These are phyloP conservation scores for Achaetomium macrosporum DNA, from an alignment of 2,329 filamentous ascomycete genomes.

Conservation along the genomic window DNA sequence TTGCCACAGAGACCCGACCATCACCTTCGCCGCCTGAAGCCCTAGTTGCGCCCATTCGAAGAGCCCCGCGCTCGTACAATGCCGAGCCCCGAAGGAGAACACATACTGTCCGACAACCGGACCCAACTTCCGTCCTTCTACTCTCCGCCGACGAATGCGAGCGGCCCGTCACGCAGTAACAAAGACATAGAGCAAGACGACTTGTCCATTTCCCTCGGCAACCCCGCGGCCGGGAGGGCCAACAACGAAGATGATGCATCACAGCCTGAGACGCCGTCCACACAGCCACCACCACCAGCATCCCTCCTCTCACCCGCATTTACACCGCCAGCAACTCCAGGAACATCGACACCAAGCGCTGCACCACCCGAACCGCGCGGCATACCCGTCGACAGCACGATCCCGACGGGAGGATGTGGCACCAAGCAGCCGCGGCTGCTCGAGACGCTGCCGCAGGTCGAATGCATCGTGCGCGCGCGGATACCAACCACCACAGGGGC, in stretches of 20 bases:
- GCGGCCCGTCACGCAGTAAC: constrained; percentile 13
- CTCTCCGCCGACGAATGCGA: constrained; percentile 26
- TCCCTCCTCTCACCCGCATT: constrained; percentile 85
- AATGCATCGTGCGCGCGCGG: constrained; percentile 87
- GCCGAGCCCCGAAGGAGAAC: constrained; percentile 4
- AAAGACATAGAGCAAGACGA: constrained; percentile 23
- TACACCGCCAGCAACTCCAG: constrained; percentile 63
- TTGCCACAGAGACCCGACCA: not conserved
- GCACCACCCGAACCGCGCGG: constrained; percentile 38
- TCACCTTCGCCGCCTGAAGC: constrained; percentile 4
- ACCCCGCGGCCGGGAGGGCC: constrained; percentile 1
- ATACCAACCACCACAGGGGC: constrained; percentile 89
- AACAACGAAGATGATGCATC: constrained; percentile 6
- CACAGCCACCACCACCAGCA: constrained; percentile 44
- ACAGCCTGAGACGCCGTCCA: constrained; percentile 7
- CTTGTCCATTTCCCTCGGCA: constrained; percentile 17
- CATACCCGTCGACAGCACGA: constrained; percentile 55
- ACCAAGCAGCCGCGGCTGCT: constrained; percentile 66
- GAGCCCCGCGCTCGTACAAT: constrained; percentile 1
- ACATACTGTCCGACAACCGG: constrained; percentile 7
- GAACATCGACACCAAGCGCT: constrained; percentile 45
- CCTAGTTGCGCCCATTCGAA: not conserved
- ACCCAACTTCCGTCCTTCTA: constrained; percentile 27
- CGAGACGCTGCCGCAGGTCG: constrained; percentile 72
- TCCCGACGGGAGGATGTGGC: constrained; percentile 54